A percentile compares a stretch with the other conserved stretches of the same genome.
Conservation (phyloP, 2,329 filamentous ascomycete species). For the Fusarium protoensiforme region DNA sequence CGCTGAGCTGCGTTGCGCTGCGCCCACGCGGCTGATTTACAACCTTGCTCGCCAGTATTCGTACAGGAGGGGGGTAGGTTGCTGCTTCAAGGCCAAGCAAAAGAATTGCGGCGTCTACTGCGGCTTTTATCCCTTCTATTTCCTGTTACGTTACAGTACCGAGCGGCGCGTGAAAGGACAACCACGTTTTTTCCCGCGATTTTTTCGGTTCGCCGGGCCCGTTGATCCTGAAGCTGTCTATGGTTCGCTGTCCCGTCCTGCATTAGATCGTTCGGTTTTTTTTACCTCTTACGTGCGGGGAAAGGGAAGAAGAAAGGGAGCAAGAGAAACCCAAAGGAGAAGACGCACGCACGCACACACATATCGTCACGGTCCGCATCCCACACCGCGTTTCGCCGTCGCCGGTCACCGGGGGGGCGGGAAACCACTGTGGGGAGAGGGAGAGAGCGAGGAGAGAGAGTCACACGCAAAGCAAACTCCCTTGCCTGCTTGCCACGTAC, state of each 20-base stretch:
- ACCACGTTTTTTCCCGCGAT: not conserved
- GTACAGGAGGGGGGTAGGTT: not conserved
- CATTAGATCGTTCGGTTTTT: constrained; percentile 8
- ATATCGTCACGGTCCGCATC: not conserved
- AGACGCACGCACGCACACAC: not conserved
- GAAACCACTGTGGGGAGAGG: not conserved
- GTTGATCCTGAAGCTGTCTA: not conserved
- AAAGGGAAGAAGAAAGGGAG: not conserved
- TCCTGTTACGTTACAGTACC: not conserved
- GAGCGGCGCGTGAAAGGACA: not conserved
- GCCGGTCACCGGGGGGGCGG: not conserved
- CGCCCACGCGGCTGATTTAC: not conserved
- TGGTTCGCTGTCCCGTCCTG: not conserved
- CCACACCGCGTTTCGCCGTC: not conserved
- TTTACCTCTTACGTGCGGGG: constrained; percentile 10
- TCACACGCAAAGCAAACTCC: not conserved
- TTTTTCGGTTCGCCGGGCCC: not conserved
- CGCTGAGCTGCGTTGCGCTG: constrained; percentile 3
- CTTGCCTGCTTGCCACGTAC: not conserved
- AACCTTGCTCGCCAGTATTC: not conserved
- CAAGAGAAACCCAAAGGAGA: not conserved
- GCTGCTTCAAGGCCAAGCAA: not conserved
- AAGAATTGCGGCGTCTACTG: not conserved
- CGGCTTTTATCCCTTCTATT: not conserved
- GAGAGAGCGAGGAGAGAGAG: not conserved